A percentile compares a stretch with the other conserved stretches of the same genome.
Conservation (phyloP, 768 basidiomycete genomes). For the Leccinum uliginosum region DNA sequence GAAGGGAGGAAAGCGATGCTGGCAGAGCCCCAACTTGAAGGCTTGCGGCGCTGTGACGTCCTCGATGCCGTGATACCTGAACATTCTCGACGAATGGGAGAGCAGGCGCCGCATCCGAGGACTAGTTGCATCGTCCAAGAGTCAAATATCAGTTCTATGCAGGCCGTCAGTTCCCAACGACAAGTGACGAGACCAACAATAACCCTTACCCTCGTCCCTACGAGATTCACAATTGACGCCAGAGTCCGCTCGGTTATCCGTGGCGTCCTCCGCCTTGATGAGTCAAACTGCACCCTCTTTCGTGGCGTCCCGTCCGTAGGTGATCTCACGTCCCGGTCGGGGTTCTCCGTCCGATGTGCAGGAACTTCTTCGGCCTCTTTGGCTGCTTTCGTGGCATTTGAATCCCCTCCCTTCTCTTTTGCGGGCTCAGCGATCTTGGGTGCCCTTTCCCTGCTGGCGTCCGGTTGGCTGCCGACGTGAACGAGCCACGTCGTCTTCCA, state of each 20-base stretch:
- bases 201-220: conserved; percentile 44
- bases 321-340: conserved; percentile 20
- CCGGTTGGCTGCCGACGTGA: conserved; percentile 18
- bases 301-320: conserved; percentile 37
- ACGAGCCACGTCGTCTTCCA: conserved; percentile 38
- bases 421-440: conserved; percentile 1
- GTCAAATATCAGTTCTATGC: conserved; percentile 64
- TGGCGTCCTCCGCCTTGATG: conserved; percentile 51
- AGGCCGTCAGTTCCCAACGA: conserved; percentile 5
- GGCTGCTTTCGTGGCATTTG: conserved; percentile 10
- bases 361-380: conserved; percentile 10
- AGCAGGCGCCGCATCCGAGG: conserved; percentile 31
- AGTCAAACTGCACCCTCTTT: conserved; percentile 72
- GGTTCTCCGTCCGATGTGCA: conserved; percentile 15
- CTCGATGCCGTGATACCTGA: conserved; percentile 22
- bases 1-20: conserved; percentile 53
- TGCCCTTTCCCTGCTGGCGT: conserved; percentile 9
- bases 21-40: conserved; percentile 39
- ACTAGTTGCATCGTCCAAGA: conserved; percentile 53
- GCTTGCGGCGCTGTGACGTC: conserved; percentile 26
- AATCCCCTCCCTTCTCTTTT: conserved; percentile 9
- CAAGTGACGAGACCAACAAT: background rate
- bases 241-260: conserved; percentile 38
- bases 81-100: conserved; percentile 33
- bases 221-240: conserved; percentile 31